Base-by-base conservation (phyloP, 2,329 filamentous ascomycete species). In the Tolypocladium tundrense region DNA sequence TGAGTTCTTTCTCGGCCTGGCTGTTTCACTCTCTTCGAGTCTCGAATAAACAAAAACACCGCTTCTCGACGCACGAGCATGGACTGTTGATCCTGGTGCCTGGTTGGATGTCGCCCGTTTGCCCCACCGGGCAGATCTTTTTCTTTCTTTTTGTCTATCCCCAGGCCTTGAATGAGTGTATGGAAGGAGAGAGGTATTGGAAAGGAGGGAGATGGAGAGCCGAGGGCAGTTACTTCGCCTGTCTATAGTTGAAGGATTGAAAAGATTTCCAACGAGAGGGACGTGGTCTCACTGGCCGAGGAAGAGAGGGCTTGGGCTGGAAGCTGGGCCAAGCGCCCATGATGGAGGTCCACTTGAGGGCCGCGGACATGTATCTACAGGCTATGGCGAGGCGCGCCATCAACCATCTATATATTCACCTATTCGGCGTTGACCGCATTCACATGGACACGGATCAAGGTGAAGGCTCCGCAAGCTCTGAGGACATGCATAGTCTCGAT, bases 221-320 rank as follows among this genome's bases (percentile, higher is more conserved):
- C 31, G 16, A n/a, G 45, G 21, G 45, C 14, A 19, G 37, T 39
- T 21, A 35, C 51, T 54, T 48, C 10, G 42, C 41, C 41, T 54
- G 56, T 54, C 41, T 50, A 33, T 48, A 48, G 31, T 53, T 53
- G 14, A 33, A 43, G 50, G 31, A 21, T 57, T 48, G 37, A 37
- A 39, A 31, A 21, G 39, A 40, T 39, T 37, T 37, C n/a, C 19
- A 45, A 21, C 11, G 53, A 27, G 39, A 40, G 39, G 16, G 13
- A 42, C 3, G 39, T 53, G 53, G 52, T 43, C 53, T 55, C 53
- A 41, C 56, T 58, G 43, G 56, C 37, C 31, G 48, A 16, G 55
- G 21, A 56, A 39, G 55, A 40, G 55, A 51, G 56, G 50, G 27
- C 42, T 45, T 45, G 42, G 42, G 42, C 42, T 27, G 42, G n/a